A percentile compares a stretch with the other conserved stretches of the same genome.
These are phyloP conservation scores for Pythium utonaiense DNA, from an alignment of 352 stramenopile species.

Conservation along the genomic window DNA sequence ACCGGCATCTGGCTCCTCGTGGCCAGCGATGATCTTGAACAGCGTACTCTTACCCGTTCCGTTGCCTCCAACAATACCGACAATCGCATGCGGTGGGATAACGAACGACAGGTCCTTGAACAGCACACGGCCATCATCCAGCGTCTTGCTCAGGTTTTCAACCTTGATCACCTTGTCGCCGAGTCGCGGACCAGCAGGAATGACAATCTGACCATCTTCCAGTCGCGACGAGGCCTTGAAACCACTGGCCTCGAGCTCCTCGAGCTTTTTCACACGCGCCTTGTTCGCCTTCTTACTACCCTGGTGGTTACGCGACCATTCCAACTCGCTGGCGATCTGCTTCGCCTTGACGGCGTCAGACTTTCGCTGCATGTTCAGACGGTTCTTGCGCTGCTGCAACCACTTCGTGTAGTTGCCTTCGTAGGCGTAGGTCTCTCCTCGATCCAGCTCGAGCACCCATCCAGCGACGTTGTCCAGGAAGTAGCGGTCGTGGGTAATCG, in stretches of 20 bases:
- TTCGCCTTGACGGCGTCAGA: slow-evolving; percentile 87
- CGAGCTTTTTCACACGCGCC: slow-evolving; percentile 90
- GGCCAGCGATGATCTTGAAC: slow-evolving; percentile 93
- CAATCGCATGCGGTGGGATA: slow-evolving; percentile 93
- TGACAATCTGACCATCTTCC: slow-evolving; percentile 86
- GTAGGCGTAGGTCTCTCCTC: slow-evolving; percentile 95
- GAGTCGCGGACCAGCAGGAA: slow-evolving; percentile 90
- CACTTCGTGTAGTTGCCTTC: slow-evolving; percentile 98
- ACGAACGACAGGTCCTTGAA: slow-evolving; percentile 94
- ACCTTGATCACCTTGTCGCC: slow-evolving; percentile 92
- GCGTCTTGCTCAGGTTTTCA: slow-evolving; percentile 64
- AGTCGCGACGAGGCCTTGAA: slow-evolving; percentile 51
- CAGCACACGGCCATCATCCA: slow-evolving; percentile 75
- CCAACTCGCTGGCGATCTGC: slow-evolving; percentile 91
- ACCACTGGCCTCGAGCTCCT: slow-evolving; percentile 82
- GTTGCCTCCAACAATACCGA: slow-evolving; percentile 98
- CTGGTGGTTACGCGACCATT: slow-evolving; percentile 90
- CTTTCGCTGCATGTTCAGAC: slow-evolving; percentile 94
- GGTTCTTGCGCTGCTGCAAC: slow-evolving; percentile 93
- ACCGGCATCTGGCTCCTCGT: slow-evolving; percentile 85
- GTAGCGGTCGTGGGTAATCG: slow-evolving; percentile 98
- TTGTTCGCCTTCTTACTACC: slow-evolving; percentile 89
- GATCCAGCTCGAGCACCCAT: slow-evolving; percentile 98
- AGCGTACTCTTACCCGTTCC: slow-evolving; percentile 97
- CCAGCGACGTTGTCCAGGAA: slow-evolving; percentile 98